Percentiles rank a stretch among this genome's conserved stretches.
Evolutionary conservation across 2,329 filamentous ascomycete genomes (phyloP).

Genomic region (Aquanectria penicillioides): DNA sequence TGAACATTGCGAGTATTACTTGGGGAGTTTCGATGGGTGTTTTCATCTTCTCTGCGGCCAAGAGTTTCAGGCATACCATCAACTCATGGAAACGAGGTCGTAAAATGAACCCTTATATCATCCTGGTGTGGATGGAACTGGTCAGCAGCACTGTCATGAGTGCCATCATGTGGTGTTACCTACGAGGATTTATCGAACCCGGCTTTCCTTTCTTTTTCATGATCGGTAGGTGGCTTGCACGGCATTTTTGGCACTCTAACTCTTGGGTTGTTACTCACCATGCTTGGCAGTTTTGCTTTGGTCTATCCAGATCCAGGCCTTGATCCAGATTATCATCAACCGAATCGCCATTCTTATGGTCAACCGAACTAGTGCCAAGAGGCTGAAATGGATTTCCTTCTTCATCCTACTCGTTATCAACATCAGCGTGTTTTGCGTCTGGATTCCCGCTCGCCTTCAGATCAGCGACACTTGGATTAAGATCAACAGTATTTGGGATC

Average conservation of each 20-base stretch:
- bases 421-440: conserved; percentile 62
- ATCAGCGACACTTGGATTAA: conserved; percentile 51
- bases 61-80: conserved; percentile 34
- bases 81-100: conserved; percentile 38
- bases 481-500: conserved; percentile 64
- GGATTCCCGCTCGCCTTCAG: conserved; percentile 62
- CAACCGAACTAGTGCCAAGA: conserved; percentile 47
- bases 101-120: conserved; percentile 35
- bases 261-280: background rate
- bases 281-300: conserved; percentile 42
- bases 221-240: conserved; percentile 19
- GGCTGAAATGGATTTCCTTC: conserved; percentile 56
- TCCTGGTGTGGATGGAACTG: conserved; percentile 40
- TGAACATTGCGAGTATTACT: conserved; percentile 42
- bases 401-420: conserved; percentile 59
- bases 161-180: conserved; percentile 40
- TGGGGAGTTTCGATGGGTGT: conserved; percentile 41
- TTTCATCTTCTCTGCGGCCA: conserved; percentile 38
- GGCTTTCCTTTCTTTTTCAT: conserved; percentile 39
- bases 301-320: conserved; percentile 58
- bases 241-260: background rate
- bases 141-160: conserved; percentile 39
- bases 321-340: conserved; percentile 67
- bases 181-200: conserved; percentile 36
- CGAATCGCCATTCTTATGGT: conserved; percentile 60